Conservation (phyloP, 345 rosid genomes). For the Eucalyptus sp. region DNA sequence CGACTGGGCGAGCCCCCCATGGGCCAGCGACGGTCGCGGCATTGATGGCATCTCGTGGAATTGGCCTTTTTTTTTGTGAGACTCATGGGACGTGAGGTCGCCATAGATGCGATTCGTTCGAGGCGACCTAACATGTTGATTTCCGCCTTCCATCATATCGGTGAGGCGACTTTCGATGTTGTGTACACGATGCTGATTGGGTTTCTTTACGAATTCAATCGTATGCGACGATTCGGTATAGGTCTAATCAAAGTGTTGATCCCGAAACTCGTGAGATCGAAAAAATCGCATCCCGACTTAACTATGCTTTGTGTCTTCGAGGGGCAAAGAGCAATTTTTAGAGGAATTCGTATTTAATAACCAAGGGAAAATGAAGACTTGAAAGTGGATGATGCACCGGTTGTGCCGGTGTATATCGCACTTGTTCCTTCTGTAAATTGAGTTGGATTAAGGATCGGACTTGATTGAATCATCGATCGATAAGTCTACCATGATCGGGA, state of each 20-base stretch:
- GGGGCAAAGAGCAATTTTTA: neutral
- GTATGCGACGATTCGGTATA: rapidly evolving
- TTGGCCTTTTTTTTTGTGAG: neutral
- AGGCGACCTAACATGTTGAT: neutral
- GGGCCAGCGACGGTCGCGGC: neutral
- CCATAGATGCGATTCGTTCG: neutral
- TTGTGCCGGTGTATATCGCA: rapidly evolving
- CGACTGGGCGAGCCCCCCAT: neutral
- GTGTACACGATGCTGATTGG: rapidly evolving
- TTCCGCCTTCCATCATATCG: neutral
- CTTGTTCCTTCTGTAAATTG: neutral
- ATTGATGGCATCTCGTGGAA: neutral
- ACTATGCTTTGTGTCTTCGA: too few species aligned
- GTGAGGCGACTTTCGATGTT: too few species aligned
- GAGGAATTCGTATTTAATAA: neutral
- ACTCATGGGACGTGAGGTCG: neutral
- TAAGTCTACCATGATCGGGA: rapidly evolving
- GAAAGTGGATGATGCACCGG: neutral
- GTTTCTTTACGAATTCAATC: rapidly evolving
- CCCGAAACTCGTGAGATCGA: rapidly evolving
- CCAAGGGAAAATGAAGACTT: neutral
- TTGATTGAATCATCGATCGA: neutral
- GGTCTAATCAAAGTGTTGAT: neutral
- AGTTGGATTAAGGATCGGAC: neutral
- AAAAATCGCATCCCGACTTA: neutral